Evolutionary conservation across 2,329 filamentous ascomycete genomes (phyloP), one percentile per base, ranked within the genome.

Genomic region (Diaporthe sp.): DNA sequence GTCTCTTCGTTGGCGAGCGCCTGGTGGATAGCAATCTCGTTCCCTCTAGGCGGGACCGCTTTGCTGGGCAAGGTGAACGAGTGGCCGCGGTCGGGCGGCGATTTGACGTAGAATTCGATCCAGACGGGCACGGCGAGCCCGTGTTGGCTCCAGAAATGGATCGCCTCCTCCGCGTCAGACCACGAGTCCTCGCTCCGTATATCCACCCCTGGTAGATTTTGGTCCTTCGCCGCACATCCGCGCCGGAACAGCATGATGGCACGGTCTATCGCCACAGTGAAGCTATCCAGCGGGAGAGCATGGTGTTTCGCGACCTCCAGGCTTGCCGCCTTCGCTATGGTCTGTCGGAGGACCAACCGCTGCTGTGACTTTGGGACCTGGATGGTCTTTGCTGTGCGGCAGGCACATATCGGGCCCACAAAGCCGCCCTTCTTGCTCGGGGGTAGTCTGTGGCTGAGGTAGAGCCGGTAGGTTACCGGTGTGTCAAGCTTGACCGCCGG

Each of bases 1-100:
- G 46, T 49, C n/a, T 68, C 65, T 39, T 68, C 65, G 46, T 68
- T 68, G 22, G 65, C 65, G n/a, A 68, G 65, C 6, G 65, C 65
- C 65, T 68, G 65, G n/a, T 68, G 65, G 1, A 53, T 25, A 25
- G 65, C 65, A 39, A 68, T 68, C n/a, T 68, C 65, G 12, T 68
- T 68, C 31, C 65, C 65, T 17, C 34, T 53, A 4, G 46, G 65
- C 7, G 65, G 65, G 15, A 68, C 65, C 37, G 46, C 31, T n/a
- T 42, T 68, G 34, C 46, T 68, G 7, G 46, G 46, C 2, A 51
- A 7, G 31, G 4, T 17, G 15, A 68, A 68, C 6, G 31, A 68
- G 46, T 68, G 65, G 1, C 65, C 46, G 2, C 65, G 34, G 15
- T 53, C 65, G 4, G 65, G 65, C 5, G 65, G 65, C 2, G 65